A percentile compares a stretch with the other conserved stretches of the same genome.
Evolutionary conservation across 345 rosid genomes (phyloP).

Genomic region (Eucalyptus marginata): DNA sequence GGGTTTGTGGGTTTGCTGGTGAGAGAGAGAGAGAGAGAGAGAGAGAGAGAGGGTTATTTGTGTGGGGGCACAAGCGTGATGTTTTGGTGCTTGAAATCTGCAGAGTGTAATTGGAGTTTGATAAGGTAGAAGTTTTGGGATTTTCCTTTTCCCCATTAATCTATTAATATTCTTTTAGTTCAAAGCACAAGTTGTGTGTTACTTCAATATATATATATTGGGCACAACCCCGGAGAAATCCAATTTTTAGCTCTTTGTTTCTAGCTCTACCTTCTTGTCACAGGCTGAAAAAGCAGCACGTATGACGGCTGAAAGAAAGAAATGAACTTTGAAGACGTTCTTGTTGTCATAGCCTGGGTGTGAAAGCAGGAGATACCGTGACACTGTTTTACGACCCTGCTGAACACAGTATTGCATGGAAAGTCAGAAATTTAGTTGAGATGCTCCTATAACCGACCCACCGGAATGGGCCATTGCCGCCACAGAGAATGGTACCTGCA

Average conservation of each 20-base stretch:
- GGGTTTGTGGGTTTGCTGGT: background rate
- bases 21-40: no score
- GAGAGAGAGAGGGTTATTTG: background rate
- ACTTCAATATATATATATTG: background rate
- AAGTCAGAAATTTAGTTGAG: constrained; percentile 86
- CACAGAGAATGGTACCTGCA: constrained; percentile 70
- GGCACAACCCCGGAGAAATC: background rate
- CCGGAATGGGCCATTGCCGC: constrained; percentile 57
- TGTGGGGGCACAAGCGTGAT: background rate
- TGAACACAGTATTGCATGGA: constrained; percentile 60
- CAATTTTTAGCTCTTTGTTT: background rate
- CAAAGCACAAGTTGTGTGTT: background rate
- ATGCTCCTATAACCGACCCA: constrained; percentile 88
- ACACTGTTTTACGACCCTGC: constrained; percentile 73
- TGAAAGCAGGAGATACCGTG: constrained; percentile 60
- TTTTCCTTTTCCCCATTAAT: background rate
- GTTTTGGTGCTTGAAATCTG: constrained; percentile 32
- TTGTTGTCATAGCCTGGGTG: constrained; percentile 61
- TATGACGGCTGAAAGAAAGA: constrained; percentile 68
- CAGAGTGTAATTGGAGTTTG: constrained; percentile 14
- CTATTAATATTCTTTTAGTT: background rate
- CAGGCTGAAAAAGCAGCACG: constrained; percentile 61
- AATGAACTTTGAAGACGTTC: constrained; percentile 58
- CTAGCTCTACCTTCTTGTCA: background rate
- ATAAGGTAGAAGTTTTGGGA: background rate